Conservation (phyloP, 331 rosid species). For the Cydonia oblonga region DNA sequence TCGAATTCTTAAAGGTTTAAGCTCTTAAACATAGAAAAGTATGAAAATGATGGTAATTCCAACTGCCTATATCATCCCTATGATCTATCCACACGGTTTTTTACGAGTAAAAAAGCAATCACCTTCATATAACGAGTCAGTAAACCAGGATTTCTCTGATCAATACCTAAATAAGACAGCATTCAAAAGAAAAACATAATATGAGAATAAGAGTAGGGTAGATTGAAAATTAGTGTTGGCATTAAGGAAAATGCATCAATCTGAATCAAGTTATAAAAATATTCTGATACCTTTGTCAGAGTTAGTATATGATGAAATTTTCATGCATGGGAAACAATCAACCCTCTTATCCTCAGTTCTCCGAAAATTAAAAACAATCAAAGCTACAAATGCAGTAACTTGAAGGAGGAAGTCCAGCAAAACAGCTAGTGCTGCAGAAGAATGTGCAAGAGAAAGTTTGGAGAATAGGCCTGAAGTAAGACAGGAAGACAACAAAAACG, state of each 20-base stretch:
- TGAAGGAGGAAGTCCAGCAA: conserved; percentile 92
- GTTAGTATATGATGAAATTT: conserved; percentile 40
- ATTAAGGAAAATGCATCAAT: neutral
- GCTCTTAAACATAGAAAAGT: neutral
- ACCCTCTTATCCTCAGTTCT: conserved; percentile 83
- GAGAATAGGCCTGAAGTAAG: conserved; percentile 1
- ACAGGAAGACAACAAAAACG: conserved; percentile 10
- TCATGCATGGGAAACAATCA: conserved; percentile 91
- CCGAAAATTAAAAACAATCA: conserved; percentile 72
- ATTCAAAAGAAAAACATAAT: conserved; percentile 16
- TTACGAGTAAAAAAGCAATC: conserved; percentile 2
- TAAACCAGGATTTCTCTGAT: conserved; percentile 57
- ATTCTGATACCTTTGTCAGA: conserved; percentile 55
- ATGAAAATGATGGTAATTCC: neutral
- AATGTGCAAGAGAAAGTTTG: conserved; percentile 19
- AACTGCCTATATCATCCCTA: neutral
- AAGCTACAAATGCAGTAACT: conserved; percentile 92
- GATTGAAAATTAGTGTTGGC: neutral
- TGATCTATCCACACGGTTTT: neutral
- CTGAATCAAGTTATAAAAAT: conserved; percentile 1
- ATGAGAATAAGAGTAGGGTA: neutral
- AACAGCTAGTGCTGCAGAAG: conserved; percentile 84
- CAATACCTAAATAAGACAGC: conserved; percentile 42
- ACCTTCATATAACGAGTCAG: conserved; percentile 93
- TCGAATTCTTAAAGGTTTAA: neutral